Base-by-base conservation (phyloP, 1,284 basidiomycete genomes). In the Ustilago crameri region DNA sequence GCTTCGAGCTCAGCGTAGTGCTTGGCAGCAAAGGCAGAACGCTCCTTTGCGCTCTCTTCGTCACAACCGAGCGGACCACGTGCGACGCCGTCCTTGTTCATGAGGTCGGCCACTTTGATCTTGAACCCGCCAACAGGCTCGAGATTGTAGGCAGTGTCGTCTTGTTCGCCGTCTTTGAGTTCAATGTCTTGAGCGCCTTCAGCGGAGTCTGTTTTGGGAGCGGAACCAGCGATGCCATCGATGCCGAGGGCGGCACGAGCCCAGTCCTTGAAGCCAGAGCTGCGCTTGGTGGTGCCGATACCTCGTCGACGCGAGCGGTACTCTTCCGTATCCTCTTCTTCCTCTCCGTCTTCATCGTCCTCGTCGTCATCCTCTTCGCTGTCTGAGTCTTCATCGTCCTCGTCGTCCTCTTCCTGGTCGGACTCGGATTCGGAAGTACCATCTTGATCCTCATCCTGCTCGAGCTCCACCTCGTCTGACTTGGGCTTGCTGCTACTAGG, bases 211-310 rank as follows among this genome's bases (percentile, higher is more conserved):
- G 51, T 44, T 12, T 51, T 43, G 45, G 24, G 26, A 15, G 51
- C 53, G 3, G 58, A 51, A 8, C 57, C 46, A 7, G 61, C 71
- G 18, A 56, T 51, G 7, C 61, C 61, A n/a, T 50, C 51, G 18
- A 80, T 65, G 5, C 76, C 73, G 18, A 82, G 56, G 8, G 80
- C 79, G 5, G 69, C 60, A n/a, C 70, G 58, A 10, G 81, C 81
- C 80, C 80, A 82, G 41, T 79, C 74, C 46, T 82, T 82, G 72
- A 82, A 82, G 20, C 77, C 77, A 12, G 57, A 58, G 44, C 72
- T 71, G 32, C 74, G 65, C 2, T 57, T 49, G 9, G 79, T 65
- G 18, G 68, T 64, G 44, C 65, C 65, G 24, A 78, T 68, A 14
- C 76, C 76, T 22, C 69, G 43, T 10, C 75, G 71, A 42, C 59